Percentiles rank a stretch among this genome's conserved stretches.
Evolutionary conservation across 2,329 filamentous ascomycete genomes (phyloP).

Genomic region (Colletotrichum incanum): DNA sequence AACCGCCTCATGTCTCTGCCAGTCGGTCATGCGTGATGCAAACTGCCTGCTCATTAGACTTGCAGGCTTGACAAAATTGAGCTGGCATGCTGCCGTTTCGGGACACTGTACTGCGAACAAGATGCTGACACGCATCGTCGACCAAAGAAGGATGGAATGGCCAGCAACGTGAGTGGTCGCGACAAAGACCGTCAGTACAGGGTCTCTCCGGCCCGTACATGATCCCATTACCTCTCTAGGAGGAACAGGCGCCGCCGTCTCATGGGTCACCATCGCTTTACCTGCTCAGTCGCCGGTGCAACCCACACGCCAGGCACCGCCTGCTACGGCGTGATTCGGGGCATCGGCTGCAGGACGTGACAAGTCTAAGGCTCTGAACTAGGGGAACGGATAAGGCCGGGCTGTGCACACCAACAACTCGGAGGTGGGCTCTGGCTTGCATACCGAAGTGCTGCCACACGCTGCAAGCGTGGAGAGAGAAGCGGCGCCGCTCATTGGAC

Average conservation of each 20-base stretch:
- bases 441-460: conserved; percentile 22
- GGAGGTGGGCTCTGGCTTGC: conserved; percentile 16
- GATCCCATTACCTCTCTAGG: conserved; percentile 15
- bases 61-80: conserved; percentile 23
- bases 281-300: conserved; percentile 15
- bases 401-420: conserved; percentile 38
- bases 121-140: conserved; percentile 35
- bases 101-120: conserved; percentile 23
- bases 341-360: conserved; percentile 7
- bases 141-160: not conserved
- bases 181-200: conserved; percentile 10
- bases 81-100: conserved; percentile 22
- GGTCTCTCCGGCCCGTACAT: conserved; percentile 23
- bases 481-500: conserved; percentile 23
- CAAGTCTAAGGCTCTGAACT: conserved; percentile 3
- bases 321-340: not conserved
- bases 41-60: conserved; percentile 14
- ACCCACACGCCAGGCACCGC: conserved; percentile 32
- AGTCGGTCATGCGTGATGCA: conserved; percentile 38
- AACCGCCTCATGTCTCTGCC: conserved; percentile 23
- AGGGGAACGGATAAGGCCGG: conserved; percentile 38
- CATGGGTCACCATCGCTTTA: conserved; percentile 1
- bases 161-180: conserved; percentile 10
- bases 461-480: conserved; percentile 34
- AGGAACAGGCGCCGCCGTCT: conserved; percentile 20